These are phyloP conservation scores for Garcia nutans DNA, from an alignment of 345 rosid species.

Conservation along the genomic window DNA sequence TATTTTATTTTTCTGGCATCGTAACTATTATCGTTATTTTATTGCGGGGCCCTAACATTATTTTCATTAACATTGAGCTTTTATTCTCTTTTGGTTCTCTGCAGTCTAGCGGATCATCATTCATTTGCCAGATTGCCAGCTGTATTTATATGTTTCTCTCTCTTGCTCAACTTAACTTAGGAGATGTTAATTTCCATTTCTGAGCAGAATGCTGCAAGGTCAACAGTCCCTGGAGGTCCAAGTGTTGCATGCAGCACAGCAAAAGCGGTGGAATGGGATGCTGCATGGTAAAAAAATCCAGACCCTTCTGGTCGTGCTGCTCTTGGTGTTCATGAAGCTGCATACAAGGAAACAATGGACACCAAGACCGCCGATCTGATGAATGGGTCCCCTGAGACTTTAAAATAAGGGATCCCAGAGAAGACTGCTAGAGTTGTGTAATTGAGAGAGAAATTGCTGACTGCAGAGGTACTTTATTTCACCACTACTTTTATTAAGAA, in stretches of 20 bases:
- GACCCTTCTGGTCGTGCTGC: slow-evolving; percentile 94
- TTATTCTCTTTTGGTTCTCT: background rate
- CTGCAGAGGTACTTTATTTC: background rate
- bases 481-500: background rate
- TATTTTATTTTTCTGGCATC: too few relatives aligned
- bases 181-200: slow-evolving; percentile 12
- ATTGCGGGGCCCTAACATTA: background rate
- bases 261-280: slow-evolving; percentile 87
- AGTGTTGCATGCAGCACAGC: slow-evolving; percentile 88
- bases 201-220: slow-evolving; percentile 71
- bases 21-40: too few relatives aligned
- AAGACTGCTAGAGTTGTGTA: slow-evolving; percentile 12
- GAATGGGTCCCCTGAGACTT: slow-evolving; percentile 24
- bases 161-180: background rate
- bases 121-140: background rate
- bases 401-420: slow-evolving; percentile 24
- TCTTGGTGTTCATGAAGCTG: slow-evolving; percentile 66
- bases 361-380: slow-evolving; percentile 23
- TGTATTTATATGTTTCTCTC: background rate
- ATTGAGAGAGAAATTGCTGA: background rate
- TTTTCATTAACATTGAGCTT: background rate
- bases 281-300: slow-evolving; percentile 69
- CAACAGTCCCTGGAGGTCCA: slow-evolving; percentile 85
- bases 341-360: slow-evolving; percentile 41
- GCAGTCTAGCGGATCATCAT: background rate